These are phyloP conservation scores for Lentinula aciculospora DNA, from an alignment of 768 basidiomycete species.

Conservation along the genomic window DNA sequence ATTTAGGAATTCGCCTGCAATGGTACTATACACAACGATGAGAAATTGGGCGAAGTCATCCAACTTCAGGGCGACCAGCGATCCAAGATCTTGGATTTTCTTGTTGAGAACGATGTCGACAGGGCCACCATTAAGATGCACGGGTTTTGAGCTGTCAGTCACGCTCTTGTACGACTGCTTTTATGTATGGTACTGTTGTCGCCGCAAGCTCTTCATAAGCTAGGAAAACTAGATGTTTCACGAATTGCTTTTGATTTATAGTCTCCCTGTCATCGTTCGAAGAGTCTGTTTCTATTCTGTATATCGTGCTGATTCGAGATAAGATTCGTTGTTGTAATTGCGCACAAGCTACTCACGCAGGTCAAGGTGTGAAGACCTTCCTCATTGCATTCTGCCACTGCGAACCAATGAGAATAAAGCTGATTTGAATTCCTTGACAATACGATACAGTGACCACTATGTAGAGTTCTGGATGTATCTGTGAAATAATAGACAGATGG, in stretches of 20 bases:
- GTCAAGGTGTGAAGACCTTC: too few species aligned
- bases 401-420: too few species aligned
- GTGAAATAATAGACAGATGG: background rate
- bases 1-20: slow-evolving; percentile 97
- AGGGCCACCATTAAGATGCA: slow-evolving; percentile 80
- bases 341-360: background rate
- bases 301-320: background rate
- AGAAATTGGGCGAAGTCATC: slow-evolving; percentile 94
- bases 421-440: too few species aligned
- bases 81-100: slow-evolving; percentile 82
- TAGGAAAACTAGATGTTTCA: slow-evolving; percentile 4
- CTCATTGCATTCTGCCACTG: too few species aligned
- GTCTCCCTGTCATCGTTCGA: slow-evolving; percentile 23
- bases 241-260: slow-evolving; percentile 16
- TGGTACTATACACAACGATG: slow-evolving; percentile 92
- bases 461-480: slow-evolving; percentile 11
- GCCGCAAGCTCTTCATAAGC: background rate
- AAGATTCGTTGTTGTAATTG: too few species aligned
- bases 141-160: slow-evolving; percentile 57
- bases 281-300: background rate
- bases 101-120: slow-evolving; percentile 75
- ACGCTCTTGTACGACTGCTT: background rate
- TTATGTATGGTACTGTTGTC: background rate
- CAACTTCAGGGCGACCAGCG: slow-evolving; percentile 99
- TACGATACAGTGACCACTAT: too few species aligned